Evolutionary conservation across 169 alveolate genomes (phyloP).

Genomic region (Plasmodium vinckei): DNA sequence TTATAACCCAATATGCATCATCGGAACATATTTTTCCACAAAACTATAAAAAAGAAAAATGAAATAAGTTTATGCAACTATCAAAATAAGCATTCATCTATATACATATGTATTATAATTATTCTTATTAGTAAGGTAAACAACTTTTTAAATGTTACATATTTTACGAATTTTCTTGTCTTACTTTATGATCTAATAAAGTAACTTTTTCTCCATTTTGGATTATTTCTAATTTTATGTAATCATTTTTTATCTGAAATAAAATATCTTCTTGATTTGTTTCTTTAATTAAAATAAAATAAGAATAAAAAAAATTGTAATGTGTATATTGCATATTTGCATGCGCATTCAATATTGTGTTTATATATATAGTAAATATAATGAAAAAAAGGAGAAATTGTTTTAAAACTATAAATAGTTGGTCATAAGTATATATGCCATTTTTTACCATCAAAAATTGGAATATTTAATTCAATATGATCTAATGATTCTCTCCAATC

Average conservation of each 20-base stretch:
- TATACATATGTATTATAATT: background rate
- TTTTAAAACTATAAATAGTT: background rate
- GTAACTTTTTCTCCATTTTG: slow-evolving; percentile 7
- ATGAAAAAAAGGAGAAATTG: background rate
- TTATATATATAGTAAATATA: background rate
- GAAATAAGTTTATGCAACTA: background rate
- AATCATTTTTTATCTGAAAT: slow-evolving; percentile 40
- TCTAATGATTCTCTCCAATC: slow-evolving; percentile 75
- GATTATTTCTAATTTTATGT: slow-evolving; percentile 55
- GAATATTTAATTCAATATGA: slow-evolving; percentile 42
- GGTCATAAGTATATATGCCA: background rate
- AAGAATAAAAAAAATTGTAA: background rate
- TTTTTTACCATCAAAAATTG: slow-evolving; percentile 64
- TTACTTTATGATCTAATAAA: slow-evolving; percentile 46
- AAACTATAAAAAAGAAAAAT: slow-evolving; percentile 24
- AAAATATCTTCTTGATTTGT: slow-evolving; percentile 27
- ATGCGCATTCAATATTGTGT: too few relatives aligned
- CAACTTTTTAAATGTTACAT: too few relatives aligned
- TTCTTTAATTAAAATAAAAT: background rate
- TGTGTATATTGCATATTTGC: too few relatives aligned
- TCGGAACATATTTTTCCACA: slow-evolving; percentile 47
- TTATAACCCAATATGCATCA: slow-evolving; percentile 72
- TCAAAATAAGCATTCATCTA: background rate
- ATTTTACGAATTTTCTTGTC: background rate
- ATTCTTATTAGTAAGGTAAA: too few relatives aligned